These are phyloP conservation scores for Puccinia novopanici DNA, from an alignment of 1,284 basidiomycete genomes.

Conservation along the genomic window DNA sequence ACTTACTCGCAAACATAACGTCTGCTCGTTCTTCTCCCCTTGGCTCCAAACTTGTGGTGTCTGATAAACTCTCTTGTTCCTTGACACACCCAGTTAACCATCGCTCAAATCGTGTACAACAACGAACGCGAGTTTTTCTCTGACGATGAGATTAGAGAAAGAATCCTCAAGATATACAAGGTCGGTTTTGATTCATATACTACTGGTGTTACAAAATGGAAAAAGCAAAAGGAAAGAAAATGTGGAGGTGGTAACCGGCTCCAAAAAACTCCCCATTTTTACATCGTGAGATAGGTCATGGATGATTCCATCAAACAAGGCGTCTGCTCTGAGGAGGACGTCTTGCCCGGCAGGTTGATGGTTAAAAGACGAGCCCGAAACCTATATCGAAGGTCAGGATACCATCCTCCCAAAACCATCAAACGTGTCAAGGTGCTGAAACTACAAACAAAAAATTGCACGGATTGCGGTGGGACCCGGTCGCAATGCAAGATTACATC, in stretches of 20 bases:
- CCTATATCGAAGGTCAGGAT: conserved; percentile 67
- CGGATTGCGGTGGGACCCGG: neutral
- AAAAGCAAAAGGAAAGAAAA: too few species aligned
- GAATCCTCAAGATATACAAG: conserved; percentile 63
- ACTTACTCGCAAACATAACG: conserved; percentile 79
- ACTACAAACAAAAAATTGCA: neutral
- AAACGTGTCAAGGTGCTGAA: neutral
- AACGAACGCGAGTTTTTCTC: conserved; percentile 83
- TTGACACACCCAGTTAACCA: conserved; percentile 69
- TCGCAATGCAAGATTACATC: conserved; percentile 27
- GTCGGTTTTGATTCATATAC: conserved; percentile 52
- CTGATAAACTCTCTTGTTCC: conserved; percentile 52
- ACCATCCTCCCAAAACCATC: conserved; percentile 53
- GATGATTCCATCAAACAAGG: conserved; percentile 49
- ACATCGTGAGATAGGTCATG: conserved; percentile 35
- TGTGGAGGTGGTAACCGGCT: too few species aligned
- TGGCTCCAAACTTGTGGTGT: conserved; percentile 43
- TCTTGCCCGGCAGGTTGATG: conserved; percentile 78
- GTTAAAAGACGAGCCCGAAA: conserved; percentile 75
- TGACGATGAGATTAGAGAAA: conserved; percentile 73
- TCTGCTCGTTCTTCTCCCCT: conserved; percentile 60
- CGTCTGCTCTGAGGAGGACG: conserved; percentile 47
- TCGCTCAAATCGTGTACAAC: conserved; percentile 91
- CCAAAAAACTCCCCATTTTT: too few species aligned
- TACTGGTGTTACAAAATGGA: too few species aligned